Evolutionary conservation across 2,329 filamentous ascomycete genomes (phyloP), one percentile per base, ranked within the genome.

Genomic region (Coniochaeta sp.): DNA sequence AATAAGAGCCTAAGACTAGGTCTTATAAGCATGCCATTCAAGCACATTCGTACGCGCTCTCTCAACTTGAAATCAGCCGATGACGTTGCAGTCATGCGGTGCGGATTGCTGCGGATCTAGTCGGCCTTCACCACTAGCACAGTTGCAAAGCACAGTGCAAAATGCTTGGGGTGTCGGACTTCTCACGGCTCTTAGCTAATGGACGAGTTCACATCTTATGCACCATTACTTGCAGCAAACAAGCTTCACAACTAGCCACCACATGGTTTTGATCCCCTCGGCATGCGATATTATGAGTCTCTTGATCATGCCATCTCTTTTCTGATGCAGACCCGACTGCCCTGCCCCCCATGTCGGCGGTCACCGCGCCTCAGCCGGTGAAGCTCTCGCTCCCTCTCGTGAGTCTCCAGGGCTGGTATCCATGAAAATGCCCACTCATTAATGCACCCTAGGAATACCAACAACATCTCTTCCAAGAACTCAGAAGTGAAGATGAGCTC

Each of bases 381-480:
- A 92, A 91, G 79, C 83, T 93, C 65, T 93, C 90, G 63, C 81
- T 93, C 63, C 90, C 90, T 65, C 79, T 91, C 68, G 86, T 88
- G 79, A 64, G 74, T 67, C 9, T 8, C 50, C 44, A 22, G 16
- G 17, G 28, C 5, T 31, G 5, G 5, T 57, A 28, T 28, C 56
- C n/a, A 44, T 31, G n/a, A 8, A 38, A 33, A 22, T 43, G 34
- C n/a, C 16, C 31, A 56, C 52, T 50, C 28, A 34, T 47, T 40
- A 24, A 26, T 16, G 44, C 22, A 60, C 66, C 59, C 5, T 63
- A 89, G 86, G 81, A 92, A 81, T 99, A 96, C 74, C 95, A 99
- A 79, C 93, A 98, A 78, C 89, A 91, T 70, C 86, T 98, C 69
- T 98, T 98, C 79, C 91, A 90, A 73, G 90, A 95, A 76, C 86